Conservation (phyloP, 805 yeast genomes). For the Zygoascus flipseniorum region DNA sequence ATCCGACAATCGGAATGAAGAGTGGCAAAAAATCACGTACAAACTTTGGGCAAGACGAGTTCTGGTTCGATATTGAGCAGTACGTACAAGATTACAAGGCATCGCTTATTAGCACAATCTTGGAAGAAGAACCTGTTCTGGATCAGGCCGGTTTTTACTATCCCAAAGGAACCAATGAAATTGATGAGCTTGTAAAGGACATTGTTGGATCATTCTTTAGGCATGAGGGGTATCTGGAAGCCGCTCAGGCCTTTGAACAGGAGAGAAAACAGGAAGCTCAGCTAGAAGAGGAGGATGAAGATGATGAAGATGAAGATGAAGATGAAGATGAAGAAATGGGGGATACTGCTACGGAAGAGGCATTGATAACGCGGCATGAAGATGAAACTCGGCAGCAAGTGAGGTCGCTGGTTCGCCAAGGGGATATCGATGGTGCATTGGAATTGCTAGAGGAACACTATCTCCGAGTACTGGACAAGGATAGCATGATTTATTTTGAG, state of each 20-base stretch:
- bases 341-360: constrained; percentile 23
- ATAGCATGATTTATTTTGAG: constrained; percentile 32
- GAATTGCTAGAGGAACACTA: constrained; percentile 31
- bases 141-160: not conserved
- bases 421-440: constrained; percentile 39
- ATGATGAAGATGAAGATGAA: constrained; percentile 18
- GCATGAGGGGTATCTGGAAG: constrained; percentile 51
- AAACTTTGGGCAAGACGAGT: constrained; percentile 44
- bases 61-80: constrained; percentile 51
- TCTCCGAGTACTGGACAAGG: constrained; percentile 31
- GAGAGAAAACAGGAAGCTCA: constrained; percentile 34
- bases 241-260: constrained; percentile 41
- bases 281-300: constrained; percentile 11
- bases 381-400: constrained; percentile 37
- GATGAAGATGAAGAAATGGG: constrained; percentile 27
- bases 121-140: constrained; percentile 4
- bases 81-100: constrained; percentile 42
- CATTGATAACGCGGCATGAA: constrained; percentile 9
- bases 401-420: constrained; percentile 34
- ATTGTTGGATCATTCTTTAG: constrained; percentile 42
- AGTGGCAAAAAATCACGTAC: constrained; percentile 37
- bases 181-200: constrained; percentile 24
- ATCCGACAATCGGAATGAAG: constrained; percentile 43
- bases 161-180: constrained; percentile 3
- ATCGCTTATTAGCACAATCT: constrained; percentile 18